Percentiles rank a stretch among this genome's conserved stretches.
These are phyloP conservation scores for Anisodus tanguticus DNA, from an alignment of 257 asterid species.

Conservation along the genomic window DNA sequence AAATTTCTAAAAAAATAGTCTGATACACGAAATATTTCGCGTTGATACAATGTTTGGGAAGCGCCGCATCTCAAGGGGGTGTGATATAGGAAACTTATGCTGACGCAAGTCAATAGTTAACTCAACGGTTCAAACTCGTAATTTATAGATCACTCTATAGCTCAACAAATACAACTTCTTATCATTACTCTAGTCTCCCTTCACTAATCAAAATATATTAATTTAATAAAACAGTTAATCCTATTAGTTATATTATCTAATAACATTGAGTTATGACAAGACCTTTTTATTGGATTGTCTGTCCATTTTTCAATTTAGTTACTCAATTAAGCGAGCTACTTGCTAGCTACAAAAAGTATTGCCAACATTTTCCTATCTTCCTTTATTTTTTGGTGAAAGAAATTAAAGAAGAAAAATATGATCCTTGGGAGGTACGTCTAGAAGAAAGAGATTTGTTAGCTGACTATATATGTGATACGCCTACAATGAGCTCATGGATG, in stretches of 20 bases:
- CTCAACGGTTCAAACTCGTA: neutral
- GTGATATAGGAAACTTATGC: neutral
- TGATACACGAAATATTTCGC: neutral
- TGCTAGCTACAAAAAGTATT: neutral
- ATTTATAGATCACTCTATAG: too few species aligned
- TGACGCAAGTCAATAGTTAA: neutral
- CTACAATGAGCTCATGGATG: neutral
- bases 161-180: too few species aligned
- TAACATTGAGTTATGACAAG: neutral
- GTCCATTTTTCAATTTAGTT: neutral
- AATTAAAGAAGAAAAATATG: neutral
- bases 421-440: neutral
- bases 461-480: neutral
- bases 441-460: neutral
- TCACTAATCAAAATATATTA: neutral
- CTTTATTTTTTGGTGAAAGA: neutral
- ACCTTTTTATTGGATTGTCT: neutral
- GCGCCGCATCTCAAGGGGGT: too few species aligned
- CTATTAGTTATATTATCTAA: neutral
- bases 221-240: neutral
- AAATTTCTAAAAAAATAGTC: too few species aligned
- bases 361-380: neutral
- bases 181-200: too few species aligned
- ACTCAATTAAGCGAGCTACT: neutral
- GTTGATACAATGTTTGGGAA: too few species aligned